Conservation (phyloP, 2,329 filamentous ascomycete genomes). For the Fusarium globosum region DNA sequence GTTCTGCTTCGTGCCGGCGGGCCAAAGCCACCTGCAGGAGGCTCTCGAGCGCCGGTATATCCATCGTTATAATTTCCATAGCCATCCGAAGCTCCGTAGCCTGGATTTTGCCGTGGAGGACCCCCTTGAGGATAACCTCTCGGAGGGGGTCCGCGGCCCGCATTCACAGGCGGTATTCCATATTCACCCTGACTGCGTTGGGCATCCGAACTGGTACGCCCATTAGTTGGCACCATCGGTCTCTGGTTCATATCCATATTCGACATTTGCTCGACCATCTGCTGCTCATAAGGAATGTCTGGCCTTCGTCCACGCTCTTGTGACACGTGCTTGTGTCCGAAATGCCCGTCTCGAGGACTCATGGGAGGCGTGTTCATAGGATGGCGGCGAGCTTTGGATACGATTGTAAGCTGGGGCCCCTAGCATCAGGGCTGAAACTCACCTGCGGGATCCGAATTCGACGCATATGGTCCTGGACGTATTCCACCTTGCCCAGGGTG, state of each 20-base stretch:
- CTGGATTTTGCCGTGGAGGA: constrained; percentile 45
- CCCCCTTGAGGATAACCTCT: constrained; percentile 51
- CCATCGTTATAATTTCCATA: constrained; percentile 46
- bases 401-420: constrained; percentile 23
- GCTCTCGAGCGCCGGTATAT: constrained; percentile 45
- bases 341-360: constrained; percentile 45
- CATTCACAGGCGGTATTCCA: constrained; percentile 42
- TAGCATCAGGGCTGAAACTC: constrained; percentile 37
- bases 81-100: constrained; percentile 35
- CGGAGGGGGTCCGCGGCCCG: constrained; percentile 41
- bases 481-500: constrained; percentile 53
- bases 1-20: constrained; percentile 70
- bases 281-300: constrained; percentile 45
- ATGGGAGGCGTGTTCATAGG: constrained; percentile 48
- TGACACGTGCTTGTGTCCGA: constrained; percentile 39
- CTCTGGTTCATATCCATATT: constrained; percentile 51
- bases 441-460: constrained; percentile 57
- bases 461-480: constrained; percentile 54
- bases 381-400: constrained; percentile 45
- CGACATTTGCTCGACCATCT: constrained; percentile 50
- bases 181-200: constrained; percentile 45
- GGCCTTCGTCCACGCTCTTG: constrained; percentile 36
- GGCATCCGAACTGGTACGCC: constrained; percentile 43
- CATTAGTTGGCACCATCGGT: constrained; percentile 34
- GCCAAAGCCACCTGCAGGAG: constrained; percentile 57